Evolutionary conservation across 169 alveolate species (phyloP).

Genomic region (Plasmodium coatneyi): DNA sequence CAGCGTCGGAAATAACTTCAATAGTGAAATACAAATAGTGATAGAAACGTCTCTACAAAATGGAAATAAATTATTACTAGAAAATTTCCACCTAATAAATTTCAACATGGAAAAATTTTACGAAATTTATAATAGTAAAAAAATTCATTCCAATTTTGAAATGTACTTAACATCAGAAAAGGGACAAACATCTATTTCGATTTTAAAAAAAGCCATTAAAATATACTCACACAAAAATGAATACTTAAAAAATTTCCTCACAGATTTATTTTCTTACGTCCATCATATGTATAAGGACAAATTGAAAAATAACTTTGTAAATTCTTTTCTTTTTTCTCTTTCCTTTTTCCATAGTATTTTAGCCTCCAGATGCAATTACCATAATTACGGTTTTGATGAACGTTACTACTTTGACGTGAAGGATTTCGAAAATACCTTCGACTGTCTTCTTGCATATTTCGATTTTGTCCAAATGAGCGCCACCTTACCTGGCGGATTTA

Average conservation of each 20-base stretch:
- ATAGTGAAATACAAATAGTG: conserved; percentile 59
- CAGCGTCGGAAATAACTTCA: conserved; percentile 65
- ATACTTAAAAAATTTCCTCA: conserved; percentile 35
- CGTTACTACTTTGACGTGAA: conserved; percentile 27
- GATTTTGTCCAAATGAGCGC: conserved; percentile 18
- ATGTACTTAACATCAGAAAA: conserved; percentile 45
- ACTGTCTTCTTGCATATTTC: conserved; percentile 33
- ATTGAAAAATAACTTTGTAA: conserved; percentile 47
- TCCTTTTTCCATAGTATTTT: conserved; percentile 53
- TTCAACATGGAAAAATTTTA: conserved; percentile 66
- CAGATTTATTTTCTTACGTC: conserved; percentile 15
- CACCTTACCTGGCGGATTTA: not conserved
- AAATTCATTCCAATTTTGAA: conserved; percentile 67
- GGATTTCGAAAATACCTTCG: conserved; percentile 67
- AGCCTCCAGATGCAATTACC: conserved; percentile 39
- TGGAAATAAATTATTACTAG: conserved; percentile 63
- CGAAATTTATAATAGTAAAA: conserved; percentile 58
- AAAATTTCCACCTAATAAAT: conserved; percentile 55
- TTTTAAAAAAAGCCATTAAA: conserved; percentile 50
- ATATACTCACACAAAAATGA: conserved; percentile 32
- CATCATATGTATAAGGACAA: conserved; percentile 46
- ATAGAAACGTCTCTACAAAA: conserved; percentile 70
- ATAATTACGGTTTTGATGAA: conserved; percentile 57
- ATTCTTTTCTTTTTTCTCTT: conserved; percentile 52
- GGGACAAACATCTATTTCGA: not conserved